phyloP scores from a whole-genome alignment of 192 early-diverging fungal species.

The Coemansia sp. region DNA sequence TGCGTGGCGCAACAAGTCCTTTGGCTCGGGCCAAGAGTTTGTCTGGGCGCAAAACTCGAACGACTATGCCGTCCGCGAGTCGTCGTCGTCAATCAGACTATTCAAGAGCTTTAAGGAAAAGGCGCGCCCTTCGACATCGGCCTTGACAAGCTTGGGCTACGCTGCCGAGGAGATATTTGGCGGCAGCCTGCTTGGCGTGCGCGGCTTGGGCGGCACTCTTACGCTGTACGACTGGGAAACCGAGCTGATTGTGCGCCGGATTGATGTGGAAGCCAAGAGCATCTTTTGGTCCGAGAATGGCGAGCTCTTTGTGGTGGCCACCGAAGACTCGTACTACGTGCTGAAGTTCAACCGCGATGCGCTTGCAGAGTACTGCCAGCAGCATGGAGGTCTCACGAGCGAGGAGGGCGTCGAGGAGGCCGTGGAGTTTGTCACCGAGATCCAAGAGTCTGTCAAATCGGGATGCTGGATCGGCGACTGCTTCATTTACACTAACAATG shows the following conservation, averaged over 20 bases:
- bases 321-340: slow-evolving; percentile 91
- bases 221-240: slow-evolving; percentile 99
- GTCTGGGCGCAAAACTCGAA: slow-evolving; percentile 97
- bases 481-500: slow-evolving; percentile 92
- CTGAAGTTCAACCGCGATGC: slow-evolving; percentile 89
- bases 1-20: slow-evolving; percentile 99
- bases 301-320: slow-evolving; percentile 85
- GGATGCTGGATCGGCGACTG: slow-evolving; percentile 99
- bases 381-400: slow-evolving; percentile 60
- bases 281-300: slow-evolving; percentile 96
- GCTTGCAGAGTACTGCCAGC: slow-evolving; percentile 68
- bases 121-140: slow-evolving; percentile 46
- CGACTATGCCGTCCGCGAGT: slow-evolving; percentile 95
- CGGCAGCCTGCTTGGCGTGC: slow-evolving; percentile 85
- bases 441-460: slow-evolving; percentile 84
- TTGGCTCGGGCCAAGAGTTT: slow-evolving; percentile 91
- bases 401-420: slow-evolving; percentile 98
- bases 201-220: slow-evolving; percentile 63
- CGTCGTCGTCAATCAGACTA: slow-evolving; percentile 78
- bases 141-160: slow-evolving; percentile 67
- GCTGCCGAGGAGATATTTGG: slow-evolving; percentile 93
- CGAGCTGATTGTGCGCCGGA: slow-evolving; percentile 81
- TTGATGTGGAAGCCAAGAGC: slow-evolving; percentile 84
- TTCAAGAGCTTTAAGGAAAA: slow-evolving; percentile 97
- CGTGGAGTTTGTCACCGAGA: slow-evolving; percentile 90